phyloP scores from a whole-genome alignment of 805 yeast genomes.

The Scheffersomyces ergatensis region DNA sequence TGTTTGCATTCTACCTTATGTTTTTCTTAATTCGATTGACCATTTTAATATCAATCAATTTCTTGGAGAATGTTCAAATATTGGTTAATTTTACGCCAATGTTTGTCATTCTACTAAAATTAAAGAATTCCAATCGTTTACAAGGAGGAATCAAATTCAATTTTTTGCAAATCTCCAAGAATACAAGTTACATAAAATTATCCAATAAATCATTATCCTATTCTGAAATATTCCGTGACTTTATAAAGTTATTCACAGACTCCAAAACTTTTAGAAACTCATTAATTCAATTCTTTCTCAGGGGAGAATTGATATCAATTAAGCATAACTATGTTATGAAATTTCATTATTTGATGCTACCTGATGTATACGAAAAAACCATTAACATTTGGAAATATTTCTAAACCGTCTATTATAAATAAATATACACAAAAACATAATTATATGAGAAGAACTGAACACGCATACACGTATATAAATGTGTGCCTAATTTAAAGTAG shows the following conservation, averaged over 20 bases:
- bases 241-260: slow-evolving; percentile 23
- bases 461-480: too few species aligned
- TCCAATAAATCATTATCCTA: slow-evolving; percentile 37
- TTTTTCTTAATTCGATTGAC: slow-evolving; percentile 62
- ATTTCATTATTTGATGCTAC: slow-evolving; percentile 35
- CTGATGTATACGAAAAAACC: slow-evolving; percentile 25
- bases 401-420: not conserved
- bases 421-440: too few species aligned
- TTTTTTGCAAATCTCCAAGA: slow-evolving; percentile 9
- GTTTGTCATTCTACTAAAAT: slow-evolving; percentile 72
- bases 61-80: slow-evolving; percentile 59
- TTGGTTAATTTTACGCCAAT: slow-evolving; percentile 81
- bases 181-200: slow-evolving; percentile 25
- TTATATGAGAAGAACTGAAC: too few species aligned
- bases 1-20: slow-evolving; percentile 74
- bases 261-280: slow-evolving; percentile 26
- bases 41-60: slow-evolving; percentile 46
- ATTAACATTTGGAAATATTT: slow-evolving; percentile 22
- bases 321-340: slow-evolving; percentile 23
- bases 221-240: slow-evolving; percentile 32
- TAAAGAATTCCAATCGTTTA: slow-evolving; percentile 71
- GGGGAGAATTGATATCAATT: slow-evolving; percentile 25
- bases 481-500: too few species aligned
- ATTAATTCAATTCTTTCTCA: slow-evolving; percentile 19
- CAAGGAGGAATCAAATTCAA: slow-evolving; percentile 51